Evolutionary conservation across 1,139 yeast species (phyloP).

Genomic region (Pichia sp.): DNA sequence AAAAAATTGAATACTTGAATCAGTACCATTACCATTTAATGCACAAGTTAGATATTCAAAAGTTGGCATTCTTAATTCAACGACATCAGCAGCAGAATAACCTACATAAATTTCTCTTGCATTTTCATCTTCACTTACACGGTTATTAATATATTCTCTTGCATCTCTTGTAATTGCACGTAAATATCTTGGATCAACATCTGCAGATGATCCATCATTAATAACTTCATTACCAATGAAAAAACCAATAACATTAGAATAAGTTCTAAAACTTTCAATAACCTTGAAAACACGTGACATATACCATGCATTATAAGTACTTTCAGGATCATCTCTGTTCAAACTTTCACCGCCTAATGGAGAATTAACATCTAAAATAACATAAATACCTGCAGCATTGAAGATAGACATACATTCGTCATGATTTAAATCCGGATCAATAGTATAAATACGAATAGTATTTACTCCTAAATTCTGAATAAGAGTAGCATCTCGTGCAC

Average conservation of each 20-base stretch:
- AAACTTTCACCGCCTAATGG: constrained; percentile 61
- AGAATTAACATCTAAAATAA: constrained; percentile 80
- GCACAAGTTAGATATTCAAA: constrained; percentile 82
- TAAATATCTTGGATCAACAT: constrained; percentile 56
- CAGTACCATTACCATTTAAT: constrained; percentile 44
- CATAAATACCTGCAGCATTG: constrained; percentile 83
- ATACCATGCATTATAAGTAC: constrained; percentile 63
- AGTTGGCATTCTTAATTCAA: constrained; percentile 62
- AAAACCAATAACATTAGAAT: constrained; percentile 84
- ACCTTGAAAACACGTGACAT: constrained; percentile 71
- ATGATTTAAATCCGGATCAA: constrained; percentile 74
- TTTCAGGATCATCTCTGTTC: constrained; percentile 66
- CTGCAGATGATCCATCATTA: constrained; percentile 71
- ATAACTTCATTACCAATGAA: constrained; percentile 91
- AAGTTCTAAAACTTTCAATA: constrained; percentile 75
- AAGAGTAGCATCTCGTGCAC: constrained; percentile 75
- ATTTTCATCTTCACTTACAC: constrained; percentile 36
- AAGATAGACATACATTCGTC: constrained; percentile 83
- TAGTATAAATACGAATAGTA: constrained; percentile 65
- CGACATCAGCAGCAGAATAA: constrained; percentile 86
- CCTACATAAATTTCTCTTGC: constrained; percentile 84
- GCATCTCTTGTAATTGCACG: constrained; percentile 91
- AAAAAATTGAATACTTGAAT: constrained; percentile 74
- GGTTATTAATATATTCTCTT: constrained; percentile 61
- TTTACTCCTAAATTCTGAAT: constrained; percentile 69